A percentile compares a stretch with the other conserved stretches of the same genome.
These are phyloP conservation scores for Thalassiosira livingstoniorum DNA, from an alignment of 352 stramenopile species.

Conservation along the genomic window DNA sequence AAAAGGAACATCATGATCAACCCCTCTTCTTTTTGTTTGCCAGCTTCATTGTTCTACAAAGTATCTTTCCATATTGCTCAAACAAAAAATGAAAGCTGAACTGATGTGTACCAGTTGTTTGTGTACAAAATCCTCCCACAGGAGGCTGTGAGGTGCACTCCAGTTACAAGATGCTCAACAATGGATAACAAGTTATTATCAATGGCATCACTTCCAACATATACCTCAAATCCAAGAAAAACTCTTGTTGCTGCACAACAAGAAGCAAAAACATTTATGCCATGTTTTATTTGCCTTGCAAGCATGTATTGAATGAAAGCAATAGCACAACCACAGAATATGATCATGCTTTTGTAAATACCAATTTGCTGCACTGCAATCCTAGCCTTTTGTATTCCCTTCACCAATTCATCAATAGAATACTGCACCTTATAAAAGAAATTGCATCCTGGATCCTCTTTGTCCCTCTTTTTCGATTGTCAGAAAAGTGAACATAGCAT, in stretches of 20 bases:
- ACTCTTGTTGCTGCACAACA: constrained; percentile 38
- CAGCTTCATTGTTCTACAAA: constrained; percentile 27
- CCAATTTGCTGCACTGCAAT: constrained; percentile 22
- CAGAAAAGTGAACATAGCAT: constrained; percentile 16
- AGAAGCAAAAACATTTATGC: constrained; percentile 46
- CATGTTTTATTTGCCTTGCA: constrained; percentile 54
- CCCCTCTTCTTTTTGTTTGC: constrained; percentile 28
- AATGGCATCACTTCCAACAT: constrained; percentile 19
- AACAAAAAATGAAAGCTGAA: constrained; percentile 14
- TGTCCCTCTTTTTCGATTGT: constrained; percentile 25
- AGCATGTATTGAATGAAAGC: constrained; percentile 53
- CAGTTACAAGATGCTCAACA: not conserved
- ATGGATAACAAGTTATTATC: constrained; percentile 3
- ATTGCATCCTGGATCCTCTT: constrained; percentile 9
- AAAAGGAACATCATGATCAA: constrained; percentile 7
- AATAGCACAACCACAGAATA: constrained; percentile 36
- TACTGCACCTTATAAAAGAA: constrained; percentile 34
- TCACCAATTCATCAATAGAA: constrained; percentile 14
- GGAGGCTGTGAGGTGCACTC: not conserved
- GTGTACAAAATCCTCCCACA: constrained; percentile 23
- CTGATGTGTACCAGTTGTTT: constrained; percentile 32
- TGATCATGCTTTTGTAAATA: constrained; percentile 52
- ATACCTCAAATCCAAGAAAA: constrained; percentile 33
- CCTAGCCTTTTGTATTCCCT: constrained; percentile 21
- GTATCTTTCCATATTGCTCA: constrained; percentile 28